These are phyloP conservation scores for Pouteria glomerata DNA, from an alignment of 148 eudicot species.

Conservation along the genomic window DNA sequence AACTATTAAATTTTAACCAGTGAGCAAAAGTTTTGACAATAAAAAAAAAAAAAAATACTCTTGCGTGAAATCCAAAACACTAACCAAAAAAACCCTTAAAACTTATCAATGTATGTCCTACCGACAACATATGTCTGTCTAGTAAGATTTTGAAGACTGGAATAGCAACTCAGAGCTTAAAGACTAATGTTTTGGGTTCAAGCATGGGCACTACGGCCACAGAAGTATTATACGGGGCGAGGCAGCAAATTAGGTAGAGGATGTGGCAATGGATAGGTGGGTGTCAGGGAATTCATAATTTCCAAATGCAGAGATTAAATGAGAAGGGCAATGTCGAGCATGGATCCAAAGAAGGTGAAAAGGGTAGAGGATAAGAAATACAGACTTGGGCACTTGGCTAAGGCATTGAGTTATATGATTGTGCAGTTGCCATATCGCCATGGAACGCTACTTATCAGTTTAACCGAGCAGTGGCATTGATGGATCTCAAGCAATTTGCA, in stretches of 20 bases:
- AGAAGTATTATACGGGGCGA: constrained; percentile 78
- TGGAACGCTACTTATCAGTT: constrained; percentile 63
- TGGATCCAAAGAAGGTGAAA: constrained; percentile 73
- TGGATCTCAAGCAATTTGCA: constrained; percentile 39
- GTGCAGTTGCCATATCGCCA: constrained; percentile 55
- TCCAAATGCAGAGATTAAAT: constrained; percentile 3
- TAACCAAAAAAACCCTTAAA: too few relatives aligned
- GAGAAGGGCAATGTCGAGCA: constrained; percentile 13
- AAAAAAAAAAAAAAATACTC: too few relatives aligned
- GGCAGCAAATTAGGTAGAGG: constrained; percentile 16
- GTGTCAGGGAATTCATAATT: neutral
- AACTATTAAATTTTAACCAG: too few relatives aligned
- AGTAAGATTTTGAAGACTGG: constrained; percentile 53
- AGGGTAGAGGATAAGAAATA: constrained; percentile 67
- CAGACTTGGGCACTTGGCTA: constrained; percentile 42
- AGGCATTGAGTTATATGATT: constrained; percentile 68
- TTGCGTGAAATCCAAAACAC: too few relatives aligned
- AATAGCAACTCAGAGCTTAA: constrained; percentile 29
- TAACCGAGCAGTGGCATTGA: constrained; percentile 72
- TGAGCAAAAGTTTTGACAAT: too few relatives aligned
- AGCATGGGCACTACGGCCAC: constrained; percentile 65
- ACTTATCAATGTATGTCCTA: constrained; percentile 41
- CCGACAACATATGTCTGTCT: constrained; percentile 76
- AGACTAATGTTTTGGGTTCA: constrained; percentile 50
- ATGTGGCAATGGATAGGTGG: constrained; percentile 9